phyloP scores from a whole-genome alignment of 805 yeast species.

The Ogataea thermomethanolica region DNA sequence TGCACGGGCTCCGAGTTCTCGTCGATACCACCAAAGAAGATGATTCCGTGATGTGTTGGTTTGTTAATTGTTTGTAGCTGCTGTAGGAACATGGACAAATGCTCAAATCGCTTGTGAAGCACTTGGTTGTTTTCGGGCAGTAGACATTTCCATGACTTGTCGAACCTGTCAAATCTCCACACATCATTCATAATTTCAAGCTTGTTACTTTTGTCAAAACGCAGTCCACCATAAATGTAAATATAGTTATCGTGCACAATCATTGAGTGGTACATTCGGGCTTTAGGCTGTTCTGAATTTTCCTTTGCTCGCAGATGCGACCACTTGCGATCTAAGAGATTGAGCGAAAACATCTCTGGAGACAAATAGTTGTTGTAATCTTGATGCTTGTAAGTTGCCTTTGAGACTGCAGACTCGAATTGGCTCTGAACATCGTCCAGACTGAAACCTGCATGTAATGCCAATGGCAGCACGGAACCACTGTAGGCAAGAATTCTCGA shows the following conservation, averaged over 20 bases:
- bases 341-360: constrained; percentile 59
- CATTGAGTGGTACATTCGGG: constrained; percentile 61
- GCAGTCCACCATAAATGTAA: constrained; percentile 65
- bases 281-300: constrained; percentile 31
- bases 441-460: constrained; percentile 37
- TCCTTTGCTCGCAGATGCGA: constrained; percentile 33
- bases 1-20: constrained; percentile 31
- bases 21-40: constrained; percentile 54
- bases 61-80: constrained; percentile 34
- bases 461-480: constrained; percentile 61
- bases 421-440: constrained; percentile 37
- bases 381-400: constrained; percentile 3
- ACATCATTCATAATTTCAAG: constrained; percentile 55
- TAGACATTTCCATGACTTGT: constrained; percentile 52
- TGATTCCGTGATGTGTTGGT: constrained; percentile 44
- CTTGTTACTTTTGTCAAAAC: constrained; percentile 36
- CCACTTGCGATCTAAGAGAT: constrained; percentile 61
- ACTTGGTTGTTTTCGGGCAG: constrained; percentile 33
- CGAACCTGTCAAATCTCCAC: constrained; percentile 60
- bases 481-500: constrained; percentile 65
- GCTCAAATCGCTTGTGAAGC: constrained; percentile 44
- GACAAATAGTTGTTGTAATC: constrained; percentile 42
- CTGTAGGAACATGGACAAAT: constrained; percentile 43
- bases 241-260: constrained; percentile 46
- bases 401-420: constrained; percentile 27